Base-by-base conservation (phyloP, 306 rosid species). In the Datisca glomerata region DNA sequence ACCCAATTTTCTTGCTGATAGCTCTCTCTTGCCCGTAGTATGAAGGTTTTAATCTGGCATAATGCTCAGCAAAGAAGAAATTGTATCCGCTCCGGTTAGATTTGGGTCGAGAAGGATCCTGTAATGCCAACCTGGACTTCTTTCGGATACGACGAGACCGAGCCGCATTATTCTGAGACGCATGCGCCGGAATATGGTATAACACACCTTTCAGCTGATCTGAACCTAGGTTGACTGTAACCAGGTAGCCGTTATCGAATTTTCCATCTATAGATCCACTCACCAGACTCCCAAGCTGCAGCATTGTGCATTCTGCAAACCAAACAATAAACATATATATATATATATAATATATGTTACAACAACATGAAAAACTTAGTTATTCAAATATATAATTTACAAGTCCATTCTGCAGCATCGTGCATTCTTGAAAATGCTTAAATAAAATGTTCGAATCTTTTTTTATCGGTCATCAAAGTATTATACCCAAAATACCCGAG, bases 1-100 rank as follows among this genome's bases (percentile, higher is more conserved):
- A 49, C 29, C 89, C 93, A 64, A 85, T 74, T 46, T 52, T 60
- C 75, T 78, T 74, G 63, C 81, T 69, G 34, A 80, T 70, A 41
- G 73, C 77, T 62, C 67, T 64, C 73, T 85, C 93, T 77, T 80
- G 71, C 32, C 85, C 89, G 8, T 28, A 27, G 41, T 69, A 78
- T 15, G 51, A 50, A 17, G 93, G 96, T 58, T 72, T 85, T 11
- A 85, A 69, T 74, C 71, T 72, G 9, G 64, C 67, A 67, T 80
- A 78, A 51, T 85, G 79, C 68, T 80, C 87, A 9, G 73, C 79
- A 20, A 71, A 80, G 65, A 77, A 78, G 65, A 85, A 77, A 59
- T 78, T 77, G 75, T 80, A 77, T 14, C 81, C 91, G 27, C 83
- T 81, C 74, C 74, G 62, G 63, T 81, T 86, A 44, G 91, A 78